phyloP scores from a whole-genome alignment of 202 grass and related monocot genomes.

The Elaeis oleifera region DNA sequence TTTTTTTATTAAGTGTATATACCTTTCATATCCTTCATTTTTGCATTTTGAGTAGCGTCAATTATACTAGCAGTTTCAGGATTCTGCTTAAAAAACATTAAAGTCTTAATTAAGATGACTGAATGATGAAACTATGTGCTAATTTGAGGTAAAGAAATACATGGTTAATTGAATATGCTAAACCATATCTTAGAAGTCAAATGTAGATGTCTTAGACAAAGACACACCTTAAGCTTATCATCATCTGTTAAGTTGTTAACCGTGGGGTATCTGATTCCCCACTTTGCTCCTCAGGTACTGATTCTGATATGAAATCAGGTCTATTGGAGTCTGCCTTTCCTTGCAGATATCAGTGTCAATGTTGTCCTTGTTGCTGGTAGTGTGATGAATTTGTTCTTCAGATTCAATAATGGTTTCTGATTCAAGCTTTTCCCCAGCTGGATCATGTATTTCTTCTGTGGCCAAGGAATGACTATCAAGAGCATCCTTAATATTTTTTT shows the following conservation, averaged over 20 bases:
- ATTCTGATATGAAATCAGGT: background rate
- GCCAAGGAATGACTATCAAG: background rate
- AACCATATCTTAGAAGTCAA: background rate
- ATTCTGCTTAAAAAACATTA: background rate
- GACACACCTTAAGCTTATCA: background rate
- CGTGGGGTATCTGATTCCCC: background rate
- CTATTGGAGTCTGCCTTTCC: background rate
- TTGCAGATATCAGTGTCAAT: background rate
- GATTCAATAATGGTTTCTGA: background rate
- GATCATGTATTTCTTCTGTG: background rate
- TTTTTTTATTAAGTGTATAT: background rate
- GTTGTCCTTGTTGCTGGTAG: background rate
- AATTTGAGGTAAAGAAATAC: too few relatives aligned
- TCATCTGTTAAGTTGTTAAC: background rate
- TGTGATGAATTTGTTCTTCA: constrained; percentile 1
- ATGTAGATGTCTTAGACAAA: background rate
- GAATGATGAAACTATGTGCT: too few relatives aligned
- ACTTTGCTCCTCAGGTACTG: background rate
- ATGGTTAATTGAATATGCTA: too few relatives aligned
- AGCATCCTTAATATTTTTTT: background rate
- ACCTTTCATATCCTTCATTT: background rate
- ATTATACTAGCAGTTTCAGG: background rate
- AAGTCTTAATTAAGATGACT: too few relatives aligned
- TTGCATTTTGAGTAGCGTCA: background rate
- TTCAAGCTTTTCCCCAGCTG: background rate